Evolutionary conservation across 805 yeast genomes (phyloP).

Genomic region (Suhomyces xylopsoci): DNA sequence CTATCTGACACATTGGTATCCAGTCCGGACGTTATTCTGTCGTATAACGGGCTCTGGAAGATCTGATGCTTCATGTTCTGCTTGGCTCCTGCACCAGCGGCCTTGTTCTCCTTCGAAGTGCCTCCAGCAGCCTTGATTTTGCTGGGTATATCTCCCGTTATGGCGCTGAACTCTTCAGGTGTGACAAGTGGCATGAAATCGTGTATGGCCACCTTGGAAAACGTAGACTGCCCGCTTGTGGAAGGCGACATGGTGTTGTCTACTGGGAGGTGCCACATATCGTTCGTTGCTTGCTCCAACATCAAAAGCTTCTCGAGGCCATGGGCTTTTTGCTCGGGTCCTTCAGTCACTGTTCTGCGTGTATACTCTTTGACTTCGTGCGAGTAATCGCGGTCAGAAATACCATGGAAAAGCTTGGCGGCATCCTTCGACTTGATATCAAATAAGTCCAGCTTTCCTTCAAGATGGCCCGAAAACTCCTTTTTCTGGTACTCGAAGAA

Average conservation of each 20-base stretch:
- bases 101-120: slow-evolving; percentile 5
- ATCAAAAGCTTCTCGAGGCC: not conserved
- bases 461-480: slow-evolving; percentile 21
- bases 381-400: slow-evolving; percentile 27
- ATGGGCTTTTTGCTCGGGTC: slow-evolving; percentile 2
- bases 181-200: slow-evolving; percentile 43
- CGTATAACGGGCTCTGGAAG: slow-evolving; percentile 40
- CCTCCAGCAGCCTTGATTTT: slow-evolving; percentile 19
- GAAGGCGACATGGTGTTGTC: not conserved
- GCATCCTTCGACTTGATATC: slow-evolving; percentile 26
- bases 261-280: not conserved
- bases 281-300: not conserved
- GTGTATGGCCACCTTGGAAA: slow-evolving; percentile 18
- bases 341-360: slow-evolving; percentile 11
- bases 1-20: slow-evolving; percentile 31
- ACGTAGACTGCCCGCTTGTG: not conserved
- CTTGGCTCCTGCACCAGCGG: slow-evolving; percentile 8
- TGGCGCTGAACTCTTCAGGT: slow-evolving; percentile 34
- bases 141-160: slow-evolving; percentile 38
- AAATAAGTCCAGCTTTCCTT: slow-evolving; percentile 13
- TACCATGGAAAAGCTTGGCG: slow-evolving; percentile 22
- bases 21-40: slow-evolving; percentile 36
- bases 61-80: slow-evolving; percentile 34
- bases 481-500: slow-evolving; percentile 37
- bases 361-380: slow-evolving; percentile 29